Percentiles rank a stretch among this genome's conserved stretches.
Conservation (phyloP, 2,329 filamentous ascomycete species). For the Sporothrix phasma region DNA sequence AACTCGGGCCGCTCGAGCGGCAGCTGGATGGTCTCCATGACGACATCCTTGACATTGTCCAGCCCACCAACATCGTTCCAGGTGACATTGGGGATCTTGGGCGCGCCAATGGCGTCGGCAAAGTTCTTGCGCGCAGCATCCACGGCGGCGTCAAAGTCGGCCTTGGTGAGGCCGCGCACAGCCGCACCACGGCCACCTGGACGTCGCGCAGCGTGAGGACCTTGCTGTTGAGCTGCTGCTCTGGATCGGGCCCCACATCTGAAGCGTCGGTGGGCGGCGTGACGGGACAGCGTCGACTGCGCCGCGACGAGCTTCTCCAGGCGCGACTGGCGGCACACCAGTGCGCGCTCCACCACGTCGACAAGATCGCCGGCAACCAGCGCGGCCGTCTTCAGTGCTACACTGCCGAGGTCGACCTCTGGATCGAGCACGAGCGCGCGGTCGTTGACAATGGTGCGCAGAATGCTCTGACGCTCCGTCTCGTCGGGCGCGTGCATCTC, state of each 20-base stretch:
- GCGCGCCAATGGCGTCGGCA: conserved; percentile 90
- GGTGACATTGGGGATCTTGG: conserved; percentile 93
- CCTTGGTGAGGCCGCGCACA: conserved; percentile 66
- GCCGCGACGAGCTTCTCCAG: conserved; percentile 59
- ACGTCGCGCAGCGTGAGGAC: conserved; percentile 65
- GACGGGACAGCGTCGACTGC: not conserved
- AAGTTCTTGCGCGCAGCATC: conserved; percentile 97
- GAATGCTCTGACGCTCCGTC: conserved; percentile 77
- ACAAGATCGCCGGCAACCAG: conserved; percentile 89
- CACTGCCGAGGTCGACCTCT: conserved; percentile 71
- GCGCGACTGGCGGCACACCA: conserved; percentile 64
- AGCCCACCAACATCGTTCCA: conserved; percentile 96
- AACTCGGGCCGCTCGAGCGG: conserved; percentile 85
- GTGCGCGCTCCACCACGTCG: conserved; percentile 84
- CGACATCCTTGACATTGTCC: conserved; percentile 90
- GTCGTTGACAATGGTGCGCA: conserved; percentile 68
- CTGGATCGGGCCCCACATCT: not conserved
- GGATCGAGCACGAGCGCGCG: conserved; percentile 67
- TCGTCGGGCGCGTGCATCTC: conserved; percentile 92
- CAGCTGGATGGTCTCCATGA: conserved; percentile 91
- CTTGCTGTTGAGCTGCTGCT: conserved; percentile 12
- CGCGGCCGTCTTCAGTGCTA: conserved; percentile 91
- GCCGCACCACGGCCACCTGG: conserved; percentile 72
- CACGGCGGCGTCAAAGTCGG: conserved; percentile 85
- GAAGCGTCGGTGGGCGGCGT: not conserved